Evolutionary conservation across 2,329 filamentous ascomycete genomes (phyloP).

Genomic region (Fonsecaea nubica): DNA sequence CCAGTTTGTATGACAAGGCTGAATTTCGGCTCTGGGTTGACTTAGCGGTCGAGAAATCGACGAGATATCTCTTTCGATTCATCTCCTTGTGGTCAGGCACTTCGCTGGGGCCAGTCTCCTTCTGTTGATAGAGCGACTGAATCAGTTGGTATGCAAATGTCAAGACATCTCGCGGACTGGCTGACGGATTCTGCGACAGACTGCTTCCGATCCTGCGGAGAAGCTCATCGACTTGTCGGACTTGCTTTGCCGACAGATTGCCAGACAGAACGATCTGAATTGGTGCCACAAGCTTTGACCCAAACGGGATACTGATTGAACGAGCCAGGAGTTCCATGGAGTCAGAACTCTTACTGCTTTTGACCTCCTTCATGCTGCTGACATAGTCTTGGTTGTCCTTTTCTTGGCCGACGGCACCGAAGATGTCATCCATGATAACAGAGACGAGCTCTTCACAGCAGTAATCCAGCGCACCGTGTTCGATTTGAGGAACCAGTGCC

Average conservation of each 20-base stretch:
- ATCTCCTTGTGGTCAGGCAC: slow-evolving; percentile 61
- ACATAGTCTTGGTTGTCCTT: slow-evolving; percentile 97
- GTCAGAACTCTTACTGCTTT: slow-evolving; percentile 97
- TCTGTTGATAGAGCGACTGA: slow-evolving; percentile 77
- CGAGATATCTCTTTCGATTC: slow-evolving; percentile 73
- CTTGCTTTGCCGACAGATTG: slow-evolving; percentile 80
- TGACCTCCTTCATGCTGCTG: slow-evolving; percentile 95
- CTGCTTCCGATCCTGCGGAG: slow-evolving; percentile 83
- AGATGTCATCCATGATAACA: slow-evolving; percentile 96
- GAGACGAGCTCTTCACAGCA: slow-evolving; percentile 78
- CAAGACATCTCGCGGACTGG: slow-evolving; percentile 80
- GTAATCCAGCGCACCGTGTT: slow-evolving; percentile 86
- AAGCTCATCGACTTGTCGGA: slow-evolving; percentile 89
- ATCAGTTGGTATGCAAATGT: slow-evolving; percentile 95
- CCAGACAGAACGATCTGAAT: slow-evolving; percentile 80
- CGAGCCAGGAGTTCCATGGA: slow-evolving; percentile 92
- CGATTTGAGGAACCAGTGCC: slow-evolving; percentile 72
- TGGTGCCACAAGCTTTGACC: slow-evolving; percentile 78
- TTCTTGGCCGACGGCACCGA: slow-evolving; percentile 88
- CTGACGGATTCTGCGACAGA: slow-evolving; percentile 78
- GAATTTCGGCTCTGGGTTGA: slow-evolving; percentile 48
- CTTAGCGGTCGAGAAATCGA: slow-evolving; percentile 74
- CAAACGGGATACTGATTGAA: slow-evolving; percentile 74
- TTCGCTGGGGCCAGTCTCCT: slow-evolving; percentile 50
- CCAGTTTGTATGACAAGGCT: slow-evolving; percentile 84